phyloP scores from a whole-genome alignment of 2,329 filamentous ascomycete species.

The Xylariaceae sp. region DNA sequence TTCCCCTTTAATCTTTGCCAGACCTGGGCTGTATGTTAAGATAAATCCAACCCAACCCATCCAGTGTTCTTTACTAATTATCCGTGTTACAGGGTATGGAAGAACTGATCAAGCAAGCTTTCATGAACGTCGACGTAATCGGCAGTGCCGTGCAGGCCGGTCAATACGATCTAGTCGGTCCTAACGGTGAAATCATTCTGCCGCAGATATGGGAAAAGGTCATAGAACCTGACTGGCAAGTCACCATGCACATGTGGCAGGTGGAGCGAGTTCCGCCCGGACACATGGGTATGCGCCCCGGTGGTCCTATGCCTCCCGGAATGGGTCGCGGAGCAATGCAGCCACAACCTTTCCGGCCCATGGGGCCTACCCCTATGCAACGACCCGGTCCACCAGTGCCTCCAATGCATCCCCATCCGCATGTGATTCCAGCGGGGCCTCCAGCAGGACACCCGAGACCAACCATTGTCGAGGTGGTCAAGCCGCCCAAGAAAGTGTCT shows the following conservation, averaged over 20 bases:
- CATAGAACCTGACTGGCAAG: conserved; percentile 69
- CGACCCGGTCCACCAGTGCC: conserved; percentile 9
- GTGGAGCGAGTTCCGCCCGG: conserved; percentile 35
- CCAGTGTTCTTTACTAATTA: not conserved
- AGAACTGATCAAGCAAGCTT: conserved; percentile 78
- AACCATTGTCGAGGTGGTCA: conserved; percentile 19
- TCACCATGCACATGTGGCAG: conserved; percentile 63
- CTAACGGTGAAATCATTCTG: conserved; percentile 76
- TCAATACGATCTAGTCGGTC: conserved; percentile 74
- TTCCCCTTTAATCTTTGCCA: conserved; percentile 84
- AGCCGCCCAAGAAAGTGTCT: conserved; percentile 25
- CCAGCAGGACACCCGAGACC: not conserved
- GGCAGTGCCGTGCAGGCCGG: conserved; percentile 71
- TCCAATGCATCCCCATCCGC: conserved; percentile 1
- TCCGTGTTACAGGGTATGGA: conserved; percentile 66
- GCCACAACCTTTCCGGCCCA: not conserved
- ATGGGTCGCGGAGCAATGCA: conserved; percentile 9
- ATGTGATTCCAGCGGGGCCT: not conserved
- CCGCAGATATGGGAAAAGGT: conserved; percentile 78
- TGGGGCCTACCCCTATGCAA: conserved; percentile 1
- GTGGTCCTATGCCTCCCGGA: conserved; percentile 9
- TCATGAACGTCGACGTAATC: conserved; percentile 70
- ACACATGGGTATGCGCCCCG: conserved; percentile 15
- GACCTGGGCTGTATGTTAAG: conserved; percentile 69
- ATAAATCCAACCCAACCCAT: not conserved